Evolutionary conservation across 1,284 basidiomycete species (phyloP).

Genomic region (Microbotryomycetes sp.): DNA sequence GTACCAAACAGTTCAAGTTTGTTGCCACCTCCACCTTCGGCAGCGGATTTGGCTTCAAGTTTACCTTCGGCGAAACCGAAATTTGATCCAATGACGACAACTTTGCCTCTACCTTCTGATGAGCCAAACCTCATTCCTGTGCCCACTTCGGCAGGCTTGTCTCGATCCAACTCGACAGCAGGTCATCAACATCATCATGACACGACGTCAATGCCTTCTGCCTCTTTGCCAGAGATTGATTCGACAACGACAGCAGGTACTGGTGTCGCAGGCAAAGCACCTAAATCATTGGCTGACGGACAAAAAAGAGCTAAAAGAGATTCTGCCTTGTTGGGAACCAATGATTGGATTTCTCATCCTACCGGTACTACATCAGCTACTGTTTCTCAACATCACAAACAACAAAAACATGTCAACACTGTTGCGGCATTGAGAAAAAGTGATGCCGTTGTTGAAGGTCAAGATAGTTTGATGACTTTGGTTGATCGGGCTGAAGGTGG

Average conservation of each 20-base stretch:
- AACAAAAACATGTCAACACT: neutral
- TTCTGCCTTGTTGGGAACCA: slow-evolving; percentile 18
- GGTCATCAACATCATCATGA: neutral
- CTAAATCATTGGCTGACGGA: slow-evolving; percentile 10
- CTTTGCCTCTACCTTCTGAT: neutral
- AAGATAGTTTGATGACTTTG: slow-evolving; percentile 21
- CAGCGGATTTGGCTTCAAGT: slow-evolving; percentile 21
- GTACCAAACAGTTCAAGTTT: slow-evolving; percentile 1
- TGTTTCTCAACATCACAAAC: too few relatives aligned
- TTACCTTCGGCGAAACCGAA: slow-evolving; percentile 10
- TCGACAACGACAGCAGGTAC: slow-evolving; percentile 12
- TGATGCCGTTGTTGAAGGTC: slow-evolving; percentile 11
- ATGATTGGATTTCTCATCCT: slow-evolving; percentile 21
- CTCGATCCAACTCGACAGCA: neutral
- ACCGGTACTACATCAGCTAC: too few relatives aligned
- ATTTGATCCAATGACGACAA: neutral
- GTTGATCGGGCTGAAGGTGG: slow-evolving; percentile 28
- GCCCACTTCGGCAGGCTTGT: neutral
- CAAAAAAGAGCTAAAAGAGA: slow-evolving; percentile 24
- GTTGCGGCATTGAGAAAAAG: neutral
- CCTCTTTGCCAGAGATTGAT: slow-evolving; percentile 1
- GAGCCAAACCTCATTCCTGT: neutral
- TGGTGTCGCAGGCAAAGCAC: neutral
- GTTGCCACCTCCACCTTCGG: slow-evolving; percentile 5
- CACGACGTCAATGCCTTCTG: neutral